Percentiles rank a stretch among this genome's conserved stretches.
Conservation (phyloP, 495 filamentous ascomycete genomes). For the Aspergillus sparsus region DNA sequence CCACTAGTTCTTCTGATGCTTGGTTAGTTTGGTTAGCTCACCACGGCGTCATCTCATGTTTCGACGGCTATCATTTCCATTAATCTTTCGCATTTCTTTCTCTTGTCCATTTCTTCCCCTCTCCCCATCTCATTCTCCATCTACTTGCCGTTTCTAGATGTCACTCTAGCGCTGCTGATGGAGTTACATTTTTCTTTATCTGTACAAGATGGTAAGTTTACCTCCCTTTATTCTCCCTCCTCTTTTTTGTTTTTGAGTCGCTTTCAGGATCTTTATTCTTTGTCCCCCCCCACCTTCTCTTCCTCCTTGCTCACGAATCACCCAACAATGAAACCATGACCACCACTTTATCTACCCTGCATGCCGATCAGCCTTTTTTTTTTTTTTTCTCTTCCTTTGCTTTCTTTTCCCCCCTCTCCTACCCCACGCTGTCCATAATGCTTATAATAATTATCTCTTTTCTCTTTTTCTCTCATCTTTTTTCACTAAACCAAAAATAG, state of each 20-base stretch:
- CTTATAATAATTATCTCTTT: neutral
- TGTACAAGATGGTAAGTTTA: constrained; percentile 19
- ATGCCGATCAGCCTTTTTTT: neutral
- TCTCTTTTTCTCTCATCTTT: neutral
- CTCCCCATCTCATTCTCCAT: constrained; percentile 12
- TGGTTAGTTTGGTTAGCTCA: neutral
- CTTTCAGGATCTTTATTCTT: too few species aligned
- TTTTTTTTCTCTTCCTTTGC: neutral
- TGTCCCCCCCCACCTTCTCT: neutral
- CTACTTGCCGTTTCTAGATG: constrained; percentile 3
- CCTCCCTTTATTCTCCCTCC: neutral
- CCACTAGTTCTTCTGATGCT: neutral
- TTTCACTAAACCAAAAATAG: constrained; percentile 17
- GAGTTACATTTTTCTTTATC: constrained; percentile 13
- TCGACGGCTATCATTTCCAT: constrained; percentile 2
- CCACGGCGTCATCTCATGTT: neutral
- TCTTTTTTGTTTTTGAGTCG: neutral
- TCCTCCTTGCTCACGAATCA: neutral
- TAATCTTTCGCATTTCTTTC: neutral
- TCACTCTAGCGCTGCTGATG: constrained; percentile 19
- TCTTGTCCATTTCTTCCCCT: constrained; percentile 1
- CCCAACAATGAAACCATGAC: neutral
- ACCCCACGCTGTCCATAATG: neutral
- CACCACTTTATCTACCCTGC: neutral
- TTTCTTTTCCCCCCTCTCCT: neutral